Evolutionary conservation across 176 grass and related monocot species (phyloP), one percentile per base, ranked within the genome.

Genomic region (Oryza rufipogon): DNA sequence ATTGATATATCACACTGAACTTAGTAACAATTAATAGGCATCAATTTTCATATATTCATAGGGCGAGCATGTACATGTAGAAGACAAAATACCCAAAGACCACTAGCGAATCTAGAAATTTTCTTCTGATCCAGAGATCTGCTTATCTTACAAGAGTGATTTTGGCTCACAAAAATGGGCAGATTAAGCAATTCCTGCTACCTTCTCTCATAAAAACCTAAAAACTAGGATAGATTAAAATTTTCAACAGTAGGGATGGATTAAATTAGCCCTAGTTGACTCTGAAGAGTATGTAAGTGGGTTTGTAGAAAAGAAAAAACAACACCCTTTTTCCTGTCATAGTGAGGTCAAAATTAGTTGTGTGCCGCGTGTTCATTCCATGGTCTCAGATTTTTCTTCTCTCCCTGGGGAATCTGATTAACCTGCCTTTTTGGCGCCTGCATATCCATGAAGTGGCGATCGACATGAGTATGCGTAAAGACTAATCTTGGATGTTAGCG

Each of bases 401-500:
- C 13, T 7, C 49, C 14, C 49, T 17, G 49, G 5, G 12, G 66
- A 58, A n/a, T 58, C 13, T 8, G 39, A 26, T 63, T 63, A 19
- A 63, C 22, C 58, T 63, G 58, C 20, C 58, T 23, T 83, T 68
- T 52, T 66, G 68, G 41, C 46, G 7, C 23, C 19, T 11, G 47
- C 23, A 16, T 65, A 16, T 65, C 47, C 23, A 16, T 65, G 8
- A 15, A 52, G 81, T 22, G 58, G 58, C n/a, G 75, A 85, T 69
- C 22, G 46, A 70, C 87, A 70, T 63, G 77, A 85, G 76, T 81
- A 63, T 11, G 87, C 51, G 65, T 88, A 89, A 85, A 85, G 83
- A 81, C 83, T 89, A 64, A 71, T 33, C 82, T 81, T 89, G 87
- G 87, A 85, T 66, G 51, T 28, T 89, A 81, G 83, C 61, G 77